Evolutionary conservation across 371 early-diverging fungal genomes (phyloP), one percentile per base, ranked within the genome.

Genomic region (Syncephalastrum sp.): DNA sequence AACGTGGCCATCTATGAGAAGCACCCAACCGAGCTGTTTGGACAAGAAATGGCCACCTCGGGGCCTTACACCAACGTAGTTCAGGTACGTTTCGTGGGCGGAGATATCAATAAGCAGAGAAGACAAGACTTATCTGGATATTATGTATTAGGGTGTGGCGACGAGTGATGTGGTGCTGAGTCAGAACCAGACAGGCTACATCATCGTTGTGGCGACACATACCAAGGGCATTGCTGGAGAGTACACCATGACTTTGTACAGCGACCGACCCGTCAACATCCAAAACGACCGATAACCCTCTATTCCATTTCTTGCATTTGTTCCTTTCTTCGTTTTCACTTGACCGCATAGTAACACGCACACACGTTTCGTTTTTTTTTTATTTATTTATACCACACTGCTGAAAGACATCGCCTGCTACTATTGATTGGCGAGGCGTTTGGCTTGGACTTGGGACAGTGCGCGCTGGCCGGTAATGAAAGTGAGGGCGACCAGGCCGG

Each of bases 11-110:
- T 91, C 17, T 90, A 84, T 61, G 85, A 84, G 59, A 73, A 79
- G 24, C 75, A 81, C 47, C 79, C 82, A 21, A 74, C 72, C 23
- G 81, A 83, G 17, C 65, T 80, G 0, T 79, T 83, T 50, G 90
- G 87, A 19, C 67, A 67, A 14, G 83, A 84, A 57, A 67, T 88
- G 16, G 84, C 83, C 14, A 84, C 87, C 15, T 88, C 92, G 3
- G 92, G 92, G 0, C 82, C 83, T 25, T 91, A 89, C 64, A 82
- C 86, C 42, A 86, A 89, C 65, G 81, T 83, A 19, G 77, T 83
- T 13, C 91, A 91, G 62, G 89, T 79, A 50, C 56, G 53, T n/a
- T 6, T 41, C 13, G 15, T 42, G 44, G 41, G 33, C 19, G 29
- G n/a, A 17, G 8, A 16, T 3, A 16, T 25, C 23, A 10, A 15